phyloP scores from a whole-genome alignment of 2,329 filamentous ascomycete species.

The Sclerotinia spermophila region DNA sequence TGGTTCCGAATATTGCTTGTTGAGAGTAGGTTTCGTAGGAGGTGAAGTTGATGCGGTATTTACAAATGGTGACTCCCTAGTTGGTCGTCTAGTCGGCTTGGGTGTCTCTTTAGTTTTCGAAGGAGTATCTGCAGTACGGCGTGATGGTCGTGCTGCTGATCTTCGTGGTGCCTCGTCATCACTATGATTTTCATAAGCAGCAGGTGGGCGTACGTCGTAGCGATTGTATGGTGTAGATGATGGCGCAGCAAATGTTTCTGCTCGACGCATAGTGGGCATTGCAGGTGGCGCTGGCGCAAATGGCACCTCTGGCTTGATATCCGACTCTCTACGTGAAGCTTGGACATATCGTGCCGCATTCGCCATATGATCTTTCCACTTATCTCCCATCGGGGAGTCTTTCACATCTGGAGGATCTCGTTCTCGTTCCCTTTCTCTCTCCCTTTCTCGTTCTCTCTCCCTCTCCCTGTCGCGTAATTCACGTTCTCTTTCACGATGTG shows the following conservation, averaged over 20 bases:
- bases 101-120: constrained; percentile 23
- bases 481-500: neutral
- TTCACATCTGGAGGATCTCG: constrained; percentile 4
- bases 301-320: constrained; percentile 13
- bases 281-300: constrained; percentile 17
- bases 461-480: neutral
- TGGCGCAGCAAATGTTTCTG: constrained; percentile 32
- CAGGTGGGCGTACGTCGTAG: constrained; percentile 25
- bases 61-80: constrained; percentile 26
- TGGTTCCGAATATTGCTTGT: constrained; percentile 33
- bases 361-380: constrained; percentile 31
- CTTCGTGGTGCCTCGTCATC: constrained; percentile 36
- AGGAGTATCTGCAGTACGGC: constrained; percentile 30
- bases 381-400: constrained; percentile 26
- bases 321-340: constrained; percentile 29
- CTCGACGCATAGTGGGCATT: constrained; percentile 30
- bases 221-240: constrained; percentile 26
- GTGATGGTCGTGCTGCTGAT: constrained; percentile 31
- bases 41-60: constrained; percentile 29
- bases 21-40: constrained; percentile 30
- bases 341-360: constrained; percentile 35
- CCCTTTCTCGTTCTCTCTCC: neutral
- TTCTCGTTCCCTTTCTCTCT: constrained; percentile 4
- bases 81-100: constrained; percentile 18
- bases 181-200: constrained; percentile 19